These are phyloP conservation scores for Pseudogymnoascus sp. DNA, from an alignment of 2,329 filamentous ascomycete genomes.

Conservation along the genomic window DNA sequence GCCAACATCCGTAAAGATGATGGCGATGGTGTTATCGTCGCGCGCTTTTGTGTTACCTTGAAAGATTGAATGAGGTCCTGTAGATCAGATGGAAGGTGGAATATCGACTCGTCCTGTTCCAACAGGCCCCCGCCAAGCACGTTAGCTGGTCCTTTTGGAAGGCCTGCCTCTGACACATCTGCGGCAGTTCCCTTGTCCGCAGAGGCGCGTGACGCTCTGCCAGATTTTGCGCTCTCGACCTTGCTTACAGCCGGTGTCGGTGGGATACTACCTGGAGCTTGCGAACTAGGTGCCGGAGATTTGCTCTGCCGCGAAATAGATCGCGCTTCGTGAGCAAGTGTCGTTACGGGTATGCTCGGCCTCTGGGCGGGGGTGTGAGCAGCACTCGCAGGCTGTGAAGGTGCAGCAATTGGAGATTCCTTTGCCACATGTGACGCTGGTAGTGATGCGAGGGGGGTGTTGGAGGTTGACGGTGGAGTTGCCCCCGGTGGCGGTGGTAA, in stretches of 20 bases:
- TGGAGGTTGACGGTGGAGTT: slow-evolving; percentile 41
- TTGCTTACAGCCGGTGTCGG: slow-evolving; percentile 41
- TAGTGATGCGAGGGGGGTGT: slow-evolving; percentile 29
- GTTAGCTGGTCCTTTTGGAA: background rate
- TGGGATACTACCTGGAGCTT: slow-evolving; percentile 37
- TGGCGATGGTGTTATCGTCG: slow-evolving; percentile 44
- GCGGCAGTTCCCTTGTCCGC: slow-evolving; percentile 25
- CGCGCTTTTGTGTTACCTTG: slow-evolving; percentile 69
- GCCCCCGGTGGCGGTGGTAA: slow-evolving; percentile 79
- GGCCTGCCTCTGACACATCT: slow-evolving; percentile 32
- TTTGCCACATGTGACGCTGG: slow-evolving; percentile 46
- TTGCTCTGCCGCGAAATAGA: slow-evolving; percentile 37
- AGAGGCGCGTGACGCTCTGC: slow-evolving; percentile 18
- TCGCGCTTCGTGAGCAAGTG: slow-evolving; percentile 33
- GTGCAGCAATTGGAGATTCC: slow-evolving; percentile 44
- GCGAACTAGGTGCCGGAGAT: slow-evolving; percentile 42
- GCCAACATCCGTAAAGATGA: slow-evolving; percentile 67
- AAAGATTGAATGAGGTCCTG: slow-evolving; percentile 89
- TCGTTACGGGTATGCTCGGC: slow-evolving; percentile 28
- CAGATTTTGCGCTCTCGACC: slow-evolving; percentile 29
- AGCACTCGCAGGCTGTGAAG: slow-evolving; percentile 38
- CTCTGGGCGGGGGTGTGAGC: slow-evolving; percentile 31
- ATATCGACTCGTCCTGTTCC: slow-evolving; percentile 70
- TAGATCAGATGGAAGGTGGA: slow-evolving; percentile 80
- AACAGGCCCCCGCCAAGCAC: slow-evolving; percentile 5